Base-by-base conservation (phyloP, 352 stramenopile species). In the Blastocystis sp. region DNA sequence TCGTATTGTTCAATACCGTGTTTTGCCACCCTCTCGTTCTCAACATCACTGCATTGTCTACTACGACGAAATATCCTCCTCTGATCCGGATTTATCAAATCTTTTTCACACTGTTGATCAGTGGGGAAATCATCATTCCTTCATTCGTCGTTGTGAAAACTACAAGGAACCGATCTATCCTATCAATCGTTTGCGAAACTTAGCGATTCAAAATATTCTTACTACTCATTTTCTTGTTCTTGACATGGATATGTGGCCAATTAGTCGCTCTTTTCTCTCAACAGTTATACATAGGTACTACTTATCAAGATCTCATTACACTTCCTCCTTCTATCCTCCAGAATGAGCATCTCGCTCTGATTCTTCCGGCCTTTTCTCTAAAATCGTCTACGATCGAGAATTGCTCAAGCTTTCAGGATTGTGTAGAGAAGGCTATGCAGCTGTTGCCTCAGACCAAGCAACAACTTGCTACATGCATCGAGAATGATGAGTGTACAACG, bases 231-330 rank as follows among this genome's bases (percentile, higher is more conserved):
- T 87, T 20, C 47, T 73, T 11, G 59, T 87, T 20, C 34, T 76
- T n/a, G 76, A 87, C 23, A 87, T 87, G 76, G 76, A 87, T 37
- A 87, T 87, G 76, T 87, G 76, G 76, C 76, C 76, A 3, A 20
- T 61, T 23, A 8, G 70, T 80, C 68, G 18, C 20, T 80, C 29
- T n/a, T 80, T 80, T 63, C 41, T 23, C 13, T 76, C 37, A 11
- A 8, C 15, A 73, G 11, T 54, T 73, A 20, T 41, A 13, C 7
- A 76, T 80, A 80, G 54, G 8, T 23, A 79, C n/a, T 50, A 54
- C 61, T 18, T 87, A 87, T 29, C 34, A 80, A 11, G 59, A 73
- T 41, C 34, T 87, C 9, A n/a, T 56, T 20, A 56, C 59, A 34
- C 63, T 87, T 26, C 76, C 76, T 8, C 18, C 20, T 7, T 34